phyloP scores from a whole-genome alignment of 768 basidiomycete species.

The Brasilioporus rufonigricans region DNA sequence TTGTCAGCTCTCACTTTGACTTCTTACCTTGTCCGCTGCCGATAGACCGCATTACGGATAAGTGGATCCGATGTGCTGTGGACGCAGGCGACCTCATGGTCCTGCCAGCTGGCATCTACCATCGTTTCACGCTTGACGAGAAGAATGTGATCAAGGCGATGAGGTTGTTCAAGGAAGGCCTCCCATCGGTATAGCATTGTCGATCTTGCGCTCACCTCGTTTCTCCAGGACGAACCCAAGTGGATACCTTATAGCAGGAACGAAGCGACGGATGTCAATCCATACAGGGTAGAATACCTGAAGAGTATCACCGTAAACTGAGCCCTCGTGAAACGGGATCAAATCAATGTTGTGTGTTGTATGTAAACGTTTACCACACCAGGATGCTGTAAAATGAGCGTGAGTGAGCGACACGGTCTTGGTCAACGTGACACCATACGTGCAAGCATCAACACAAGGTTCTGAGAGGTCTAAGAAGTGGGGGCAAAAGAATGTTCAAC shows the following conservation, averaged over 20 bases:
- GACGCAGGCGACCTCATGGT: slow-evolving; percentile 81
- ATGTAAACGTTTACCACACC: not conserved
- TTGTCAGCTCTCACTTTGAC: not conserved
- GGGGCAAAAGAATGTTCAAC: not conserved
- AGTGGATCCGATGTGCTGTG: slow-evolving; percentile 81
- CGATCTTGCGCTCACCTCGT: not conserved
- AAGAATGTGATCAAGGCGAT: slow-evolving; percentile 70
- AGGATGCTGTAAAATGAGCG: too few species aligned
- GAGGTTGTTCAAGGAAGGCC: slow-evolving; percentile 76
- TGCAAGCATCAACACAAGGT: not conserved
- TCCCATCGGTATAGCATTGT: not conserved
- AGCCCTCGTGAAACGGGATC: not conserved
- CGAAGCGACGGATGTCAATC: slow-evolving; percentile 60
- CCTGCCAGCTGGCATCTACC: slow-evolving; percentile 89
- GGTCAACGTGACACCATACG: slow-evolving; percentile 6
- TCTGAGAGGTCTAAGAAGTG: not conserved
- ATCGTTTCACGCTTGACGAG: slow-evolving; percentile 91
- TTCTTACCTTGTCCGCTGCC: not conserved
- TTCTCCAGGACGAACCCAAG: slow-evolving; percentile 79
- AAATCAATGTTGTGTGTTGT: not conserved
- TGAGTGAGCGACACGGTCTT: too few species aligned
- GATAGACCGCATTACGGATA: slow-evolving; percentile 61
- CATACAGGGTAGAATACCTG: slow-evolving; percentile 61
- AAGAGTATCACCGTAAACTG: slow-evolving; percentile 42
- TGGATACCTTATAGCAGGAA: slow-evolving; percentile 79